A percentile compares a stretch with the other conserved stretches of the same genome.
Evolutionary conservation across 2,329 filamentous ascomycete genomes (phyloP).

Genomic region (Alternaria atra): DNA sequence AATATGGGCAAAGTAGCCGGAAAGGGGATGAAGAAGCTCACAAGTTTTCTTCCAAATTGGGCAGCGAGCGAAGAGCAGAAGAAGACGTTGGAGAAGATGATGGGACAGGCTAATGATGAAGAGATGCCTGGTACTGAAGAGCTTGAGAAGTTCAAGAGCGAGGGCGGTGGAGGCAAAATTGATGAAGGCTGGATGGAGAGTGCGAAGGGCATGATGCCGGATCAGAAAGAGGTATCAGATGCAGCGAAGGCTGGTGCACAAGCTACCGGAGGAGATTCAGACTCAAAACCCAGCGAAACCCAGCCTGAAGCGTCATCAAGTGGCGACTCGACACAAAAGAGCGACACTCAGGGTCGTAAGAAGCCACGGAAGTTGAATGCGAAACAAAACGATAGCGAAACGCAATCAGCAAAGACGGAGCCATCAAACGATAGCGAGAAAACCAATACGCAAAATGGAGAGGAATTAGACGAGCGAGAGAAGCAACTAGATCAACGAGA

Average conservation of each 20-base stretch:
- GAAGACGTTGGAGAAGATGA: constrained; percentile 31
- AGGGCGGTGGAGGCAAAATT: constrained; percentile 14
- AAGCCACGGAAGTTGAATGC: constrained; percentile 29
- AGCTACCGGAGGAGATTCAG: neutral
- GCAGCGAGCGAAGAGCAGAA: constrained; percentile 30
- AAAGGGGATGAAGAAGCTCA: constrained; percentile 28
- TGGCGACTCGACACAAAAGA: neutral
- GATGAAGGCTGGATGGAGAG: constrained; percentile 20
- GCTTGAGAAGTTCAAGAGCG: constrained; percentile 25
- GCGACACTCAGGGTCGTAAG: constrained; percentile 15
- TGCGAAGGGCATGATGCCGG: constrained; percentile 23
- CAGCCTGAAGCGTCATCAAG: neutral
- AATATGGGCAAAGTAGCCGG: constrained; percentile 24
- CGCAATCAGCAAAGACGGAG: neutral
- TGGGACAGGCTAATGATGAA: constrained; percentile 26
- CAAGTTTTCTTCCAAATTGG: constrained; percentile 26
- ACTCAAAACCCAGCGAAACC: constrained; percentile 1
- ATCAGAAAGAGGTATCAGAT: constrained; percentile 11
- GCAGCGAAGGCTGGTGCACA: constrained; percentile 5
- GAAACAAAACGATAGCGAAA: neutral
- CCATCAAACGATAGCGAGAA: neutral
- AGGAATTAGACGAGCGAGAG: neutral
- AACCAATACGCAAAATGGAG: neutral
- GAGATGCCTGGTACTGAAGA: constrained; percentile 28
- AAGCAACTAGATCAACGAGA: constrained; percentile 4